Base-by-base conservation (phyloP, 306 rosid genomes). In the Trifolium repens region DNA sequence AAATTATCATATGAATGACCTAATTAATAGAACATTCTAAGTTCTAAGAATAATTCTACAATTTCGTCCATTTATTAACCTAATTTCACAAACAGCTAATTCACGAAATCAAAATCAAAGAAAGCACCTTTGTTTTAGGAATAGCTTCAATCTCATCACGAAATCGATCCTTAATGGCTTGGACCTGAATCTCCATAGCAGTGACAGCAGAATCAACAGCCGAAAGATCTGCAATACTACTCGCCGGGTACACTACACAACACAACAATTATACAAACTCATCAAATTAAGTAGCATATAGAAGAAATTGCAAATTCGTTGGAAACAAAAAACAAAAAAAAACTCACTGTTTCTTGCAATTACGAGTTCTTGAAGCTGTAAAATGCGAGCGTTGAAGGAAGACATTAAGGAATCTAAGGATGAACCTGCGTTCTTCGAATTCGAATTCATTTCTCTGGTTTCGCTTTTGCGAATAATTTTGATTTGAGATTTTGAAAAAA, bases 101-200 rank as follows among this genome's bases (percentile, higher is more conserved):
- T 32, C 27, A 63, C 26, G 16, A 35, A 63, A n/a, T 63, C 4
- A 9, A 69, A 27, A 17, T 43, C 22, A 15, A 6, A 7, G 4
- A 37, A 2, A 9, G 1, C 80, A 82, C 98, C 83, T 91, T 90
- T 13, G 94, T 89, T 88, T 91, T 94, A 16, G 97, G 94, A 76
- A 94, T 91, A 17, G 97, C 94, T 73, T 83, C 86, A 12, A 88
- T 85, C 79, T 94, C 97, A 69, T 91, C 94, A 12, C 90, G 91
- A 72, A 94, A 76, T 8, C 90, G 89, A 42, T 85, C 96, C 87
- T 91, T 90, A 84, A 94, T 90, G 17, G 86, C 85, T 80, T 91
- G 92, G 8, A 91, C 90, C 88, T 94, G 97, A 79, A 91, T 84
- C 88, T 94, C 98, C 93, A 91, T 86, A 4, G 87, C 89, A 73